phyloP scores from a whole-genome alignment of 2,329 filamentous ascomycete genomes.

The Colletotrichum salicis region DNA sequence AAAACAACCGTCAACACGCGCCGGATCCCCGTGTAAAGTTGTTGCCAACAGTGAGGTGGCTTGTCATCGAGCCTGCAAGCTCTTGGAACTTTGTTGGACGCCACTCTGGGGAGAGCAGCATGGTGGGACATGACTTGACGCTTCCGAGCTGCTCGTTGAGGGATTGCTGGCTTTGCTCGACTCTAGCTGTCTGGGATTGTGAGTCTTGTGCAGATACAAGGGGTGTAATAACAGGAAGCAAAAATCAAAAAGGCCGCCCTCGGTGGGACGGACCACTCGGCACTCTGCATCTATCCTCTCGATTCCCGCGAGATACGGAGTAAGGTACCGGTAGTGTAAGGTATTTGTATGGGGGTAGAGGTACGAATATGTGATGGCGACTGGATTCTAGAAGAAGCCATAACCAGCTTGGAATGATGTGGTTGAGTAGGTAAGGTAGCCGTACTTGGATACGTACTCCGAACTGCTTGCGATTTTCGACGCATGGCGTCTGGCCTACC shows the following conservation, averaged over 20 bases:
- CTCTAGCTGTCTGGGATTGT: too few species aligned
- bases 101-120: not conserved
- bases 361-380: not conserved
- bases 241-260: too few species aligned
- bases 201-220: too few species aligned
- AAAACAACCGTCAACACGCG: slow-evolving; percentile 8
- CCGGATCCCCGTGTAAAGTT: not conserved
- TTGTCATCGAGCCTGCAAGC: not conserved
- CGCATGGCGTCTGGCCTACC: not conserved
- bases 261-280: too few species aligned
- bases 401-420: not conserved
- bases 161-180: too few species aligned
- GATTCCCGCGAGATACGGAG: not conserved
- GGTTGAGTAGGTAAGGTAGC: not conserved
- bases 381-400: not conserved
- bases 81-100: not conserved
- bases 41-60: not conserved
- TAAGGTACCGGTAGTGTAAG: too few species aligned
- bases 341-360: not conserved
- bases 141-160: not conserved
- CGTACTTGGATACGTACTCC: not conserved
- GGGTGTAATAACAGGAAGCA: too few species aligned
- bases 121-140: not conserved
- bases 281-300: too few species aligned
- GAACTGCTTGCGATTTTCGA: not conserved